These are phyloP conservation scores for Discostella stelligeroides DNA, from an alignment of 108 stramenopile species.

Conservation along the genomic window DNA sequence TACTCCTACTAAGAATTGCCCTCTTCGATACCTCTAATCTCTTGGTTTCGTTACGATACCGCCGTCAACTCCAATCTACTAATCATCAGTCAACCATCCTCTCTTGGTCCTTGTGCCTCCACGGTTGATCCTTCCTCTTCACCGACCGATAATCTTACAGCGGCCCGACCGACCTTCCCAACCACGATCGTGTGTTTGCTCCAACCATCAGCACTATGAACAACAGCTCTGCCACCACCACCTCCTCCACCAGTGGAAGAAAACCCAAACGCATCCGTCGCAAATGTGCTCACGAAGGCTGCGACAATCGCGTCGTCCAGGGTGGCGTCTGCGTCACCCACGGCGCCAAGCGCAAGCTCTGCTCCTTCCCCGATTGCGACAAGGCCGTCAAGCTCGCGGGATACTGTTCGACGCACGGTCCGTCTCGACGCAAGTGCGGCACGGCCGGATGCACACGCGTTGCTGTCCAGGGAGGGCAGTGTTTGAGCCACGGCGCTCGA, in stretches of 20 bases:
- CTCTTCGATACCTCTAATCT: too few relatives aligned
- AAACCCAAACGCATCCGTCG: slow-evolving; percentile 42
- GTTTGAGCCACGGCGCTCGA: slow-evolving; percentile 45
- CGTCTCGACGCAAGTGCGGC: slow-evolving; percentile 36
- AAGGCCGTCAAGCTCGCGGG: slow-evolving; percentile 51
- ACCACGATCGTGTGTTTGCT: too few relatives aligned
- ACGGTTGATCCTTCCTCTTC: too few relatives aligned
- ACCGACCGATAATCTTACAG: too few relatives aligned
- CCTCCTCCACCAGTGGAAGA: not conserved
- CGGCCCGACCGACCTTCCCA: too few relatives aligned
- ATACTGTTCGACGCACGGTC: slow-evolving; percentile 45
- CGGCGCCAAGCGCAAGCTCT: slow-evolving; percentile 49
- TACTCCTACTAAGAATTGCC: not conserved
- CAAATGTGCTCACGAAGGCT: slow-evolving; percentile 33
- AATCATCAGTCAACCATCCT: too few relatives aligned
- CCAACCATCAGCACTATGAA: too few relatives aligned
- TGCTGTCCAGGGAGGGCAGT: slow-evolving; percentile 48
- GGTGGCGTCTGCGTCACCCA: slow-evolving; percentile 57
- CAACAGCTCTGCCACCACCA: not conserved
- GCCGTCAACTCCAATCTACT: not conserved
- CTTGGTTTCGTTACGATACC: not conserved
- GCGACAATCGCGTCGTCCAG: slow-evolving; percentile 53
- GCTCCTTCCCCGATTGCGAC: slow-evolving; percentile 32
- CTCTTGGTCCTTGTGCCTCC: too few relatives aligned
- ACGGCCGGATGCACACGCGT: slow-evolving; percentile 20